Percentiles rank a stretch among this genome's conserved stretches.
Conservation (phyloP, 345 rosid genomes). For the Luvunga scandens region DNA sequence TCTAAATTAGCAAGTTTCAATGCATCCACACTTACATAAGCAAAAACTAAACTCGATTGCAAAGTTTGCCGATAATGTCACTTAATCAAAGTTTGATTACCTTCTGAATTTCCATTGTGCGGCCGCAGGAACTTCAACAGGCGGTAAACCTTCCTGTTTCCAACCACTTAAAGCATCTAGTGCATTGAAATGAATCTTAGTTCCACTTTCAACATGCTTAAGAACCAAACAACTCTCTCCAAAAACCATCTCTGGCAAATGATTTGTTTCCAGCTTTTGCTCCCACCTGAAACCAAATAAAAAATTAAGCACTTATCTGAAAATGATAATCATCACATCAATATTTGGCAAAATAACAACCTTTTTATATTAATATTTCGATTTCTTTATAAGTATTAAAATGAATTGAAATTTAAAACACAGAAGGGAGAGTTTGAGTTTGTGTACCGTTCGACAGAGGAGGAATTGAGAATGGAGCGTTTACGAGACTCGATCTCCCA, state of each 20-base stretch:
- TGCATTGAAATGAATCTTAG: conserved; percentile 73
- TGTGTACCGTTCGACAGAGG: conserved; percentile 47
- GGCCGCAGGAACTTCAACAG: conserved; percentile 96
- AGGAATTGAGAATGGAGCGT: conserved; percentile 74
- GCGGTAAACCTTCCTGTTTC: conserved; percentile 82
- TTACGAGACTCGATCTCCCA: conserved; percentile 84
- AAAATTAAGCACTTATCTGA: background rate
- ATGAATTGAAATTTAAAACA: background rate
- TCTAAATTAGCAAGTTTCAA: background rate
- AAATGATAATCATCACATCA: background rate
- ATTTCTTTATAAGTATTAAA: background rate
- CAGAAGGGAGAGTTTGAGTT: conserved; percentile 4
- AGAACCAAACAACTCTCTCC: conserved; percentile 75
- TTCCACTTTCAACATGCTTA: conserved; percentile 51
- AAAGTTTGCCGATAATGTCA: background rate
- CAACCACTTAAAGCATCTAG: conserved; percentile 85
- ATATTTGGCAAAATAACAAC: background rate
- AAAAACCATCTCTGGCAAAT: conserved; percentile 90
- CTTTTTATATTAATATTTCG: background rate
- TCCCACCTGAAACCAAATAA: conserved; percentile 68
- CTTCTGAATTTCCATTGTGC: conserved; percentile 93
- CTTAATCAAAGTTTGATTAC: conserved; percentile 22
- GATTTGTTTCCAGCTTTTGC: conserved; percentile 69
- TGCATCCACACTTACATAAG: background rate
- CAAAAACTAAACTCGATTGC: background rate